Evolutionary conservation across 1,139 yeast genomes (phyloP), one percentile per base, ranked within the genome.

Genomic region (Magnusiomyces paraingens): DNA sequence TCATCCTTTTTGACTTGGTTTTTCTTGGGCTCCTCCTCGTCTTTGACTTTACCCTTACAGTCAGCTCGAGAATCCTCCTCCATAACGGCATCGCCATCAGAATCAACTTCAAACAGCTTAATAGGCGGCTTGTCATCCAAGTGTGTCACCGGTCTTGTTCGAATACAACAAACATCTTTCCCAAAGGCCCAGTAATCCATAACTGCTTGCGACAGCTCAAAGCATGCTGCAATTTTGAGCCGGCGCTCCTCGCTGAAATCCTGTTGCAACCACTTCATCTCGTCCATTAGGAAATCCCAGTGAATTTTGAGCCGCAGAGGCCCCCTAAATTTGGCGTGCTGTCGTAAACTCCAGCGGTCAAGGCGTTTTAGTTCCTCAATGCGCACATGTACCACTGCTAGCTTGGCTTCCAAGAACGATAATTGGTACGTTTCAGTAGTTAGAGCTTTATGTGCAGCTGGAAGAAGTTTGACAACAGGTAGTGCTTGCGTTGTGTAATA

Each of bases 331-430:
- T 80, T 78, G 52, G 79, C 76, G 0, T 95, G 96, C 67, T 94
- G 99, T 51, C 96, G 77, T 54, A 91, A 73, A 29, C 96, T 86
- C 99, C 99, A 94, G 62, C 86, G 83, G 4, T 89, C 88, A 55
- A 85, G 84, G 52, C 95, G 75, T 65, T 90, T 88, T 57, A 94
- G 75, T 66, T 91, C 98, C 65, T 93, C 99, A 49, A 94, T 91
- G 55, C 98, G 79, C 2, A 95, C 87, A 63, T 89, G 87, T 15
- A 89, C 81, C n/a, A 90, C 96, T 0, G 96, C 89, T 10, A 93
- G 82, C 66, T 91, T 87, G 8, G 97, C 96, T 66, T 93, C 99
- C n/a, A 89, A 78, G 32, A 91, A 73, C 0, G 96, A 89, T 63
- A 86, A 79, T 64, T 89, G 95, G 70, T 82, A 93, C 56, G 87